Base-by-base conservation (phyloP, 2,329 filamentous ascomycete species). In the Acrocalymma vagum region DNA sequence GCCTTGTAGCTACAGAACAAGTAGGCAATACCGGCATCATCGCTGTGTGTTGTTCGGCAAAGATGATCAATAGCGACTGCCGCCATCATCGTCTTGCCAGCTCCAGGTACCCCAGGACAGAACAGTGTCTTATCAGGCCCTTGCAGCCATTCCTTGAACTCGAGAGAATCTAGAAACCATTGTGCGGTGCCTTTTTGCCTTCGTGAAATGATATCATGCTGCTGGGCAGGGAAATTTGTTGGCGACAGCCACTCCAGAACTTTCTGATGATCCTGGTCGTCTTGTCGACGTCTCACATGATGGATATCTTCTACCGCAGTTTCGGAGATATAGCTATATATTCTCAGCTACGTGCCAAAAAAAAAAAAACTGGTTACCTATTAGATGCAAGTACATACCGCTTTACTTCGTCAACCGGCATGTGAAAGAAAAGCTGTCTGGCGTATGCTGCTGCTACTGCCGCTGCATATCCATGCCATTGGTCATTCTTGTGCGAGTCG, bases 1-100 rank as follows among this genome's bases (percentile, higher is more conserved):
- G 31, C 42, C 7, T 53, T 52, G 31, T 65, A 70, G 23, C 70
- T 63, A 38, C 57, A 70, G 29, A 63, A 72, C 2, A 69, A 7
- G 21, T 64, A 72, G 3, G 59, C 60, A 11, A 73, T 45, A 2
- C 58, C 59, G 6, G 16, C 14, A 3, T 11, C 4, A 15, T 38
- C 9, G 16, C 10, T 11, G 13, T 41, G 40, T n/a, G n/a, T 28
- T 11, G 7, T 17, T 9, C 16, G 20, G 20, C 8, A 21, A 15
- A 51, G 29, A 33, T 45, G 32, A 17, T 60, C 48, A 11, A 63
- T 47, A n/a, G 45, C 44, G n/a, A 51, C 56, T 3, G 60, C 45
- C 23, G 61, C 46, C 10, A 61, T 46, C 22, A 63, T 51, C 2
- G 61, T 66, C 38, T 66, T 63, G 13, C 61, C 58, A 18, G 59